Percentiles rank a stretch among this genome's conserved stretches.
Evolutionary conservation across 2,329 filamentous ascomycete genomes (phyloP).

Genomic region (Ramichloridium luteum): DNA sequence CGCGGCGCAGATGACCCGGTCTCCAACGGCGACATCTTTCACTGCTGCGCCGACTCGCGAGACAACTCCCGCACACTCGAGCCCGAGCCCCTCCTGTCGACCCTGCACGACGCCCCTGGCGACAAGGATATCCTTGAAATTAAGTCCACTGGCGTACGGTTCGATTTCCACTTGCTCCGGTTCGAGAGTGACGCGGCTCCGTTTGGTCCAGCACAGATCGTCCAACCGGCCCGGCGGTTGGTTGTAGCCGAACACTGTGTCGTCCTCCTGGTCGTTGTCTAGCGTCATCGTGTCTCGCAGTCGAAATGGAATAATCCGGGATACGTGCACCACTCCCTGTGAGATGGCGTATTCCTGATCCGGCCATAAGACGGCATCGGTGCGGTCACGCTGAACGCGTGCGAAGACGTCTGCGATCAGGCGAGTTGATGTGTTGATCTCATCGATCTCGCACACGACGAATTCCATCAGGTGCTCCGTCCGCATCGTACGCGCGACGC

Average conservation of each 20-base stretch:
- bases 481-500: not conserved
- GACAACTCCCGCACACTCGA: slow-evolving; percentile 8
- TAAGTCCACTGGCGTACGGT: not conserved
- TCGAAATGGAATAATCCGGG: slow-evolving; percentile 3
- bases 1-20: slow-evolving; percentile 9
- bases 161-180: not conserved
- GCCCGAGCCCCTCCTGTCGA: slow-evolving; percentile 5
- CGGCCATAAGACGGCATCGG: not conserved
- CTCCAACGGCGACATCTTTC: slow-evolving; percentile 7
- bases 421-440: not conserved
- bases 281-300: slow-evolving; percentile 1
- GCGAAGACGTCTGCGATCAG: not conserved
- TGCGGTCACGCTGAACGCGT: not conserved
- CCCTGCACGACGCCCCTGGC: slow-evolving; percentile 11
- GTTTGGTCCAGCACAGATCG: not conserved
- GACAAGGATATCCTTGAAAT: slow-evolving; percentile 11
- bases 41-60: slow-evolving; percentile 8
- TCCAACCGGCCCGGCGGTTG: not conserved
- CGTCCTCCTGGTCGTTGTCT: too few relatives aligned
- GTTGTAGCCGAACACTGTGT: not conserved
- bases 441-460: slow-evolving; percentile 1
- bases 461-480: slow-evolving; percentile 1
- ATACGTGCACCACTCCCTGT: slow-evolving; percentile 2
- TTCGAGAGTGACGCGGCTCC: not conserved
- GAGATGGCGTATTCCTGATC: slow-evolving; percentile 4